These are phyloP conservation scores for Phialophora tarda DNA, from an alignment of 2,329 filamentous ascomycete genomes.

Conservation along the genomic window DNA sequence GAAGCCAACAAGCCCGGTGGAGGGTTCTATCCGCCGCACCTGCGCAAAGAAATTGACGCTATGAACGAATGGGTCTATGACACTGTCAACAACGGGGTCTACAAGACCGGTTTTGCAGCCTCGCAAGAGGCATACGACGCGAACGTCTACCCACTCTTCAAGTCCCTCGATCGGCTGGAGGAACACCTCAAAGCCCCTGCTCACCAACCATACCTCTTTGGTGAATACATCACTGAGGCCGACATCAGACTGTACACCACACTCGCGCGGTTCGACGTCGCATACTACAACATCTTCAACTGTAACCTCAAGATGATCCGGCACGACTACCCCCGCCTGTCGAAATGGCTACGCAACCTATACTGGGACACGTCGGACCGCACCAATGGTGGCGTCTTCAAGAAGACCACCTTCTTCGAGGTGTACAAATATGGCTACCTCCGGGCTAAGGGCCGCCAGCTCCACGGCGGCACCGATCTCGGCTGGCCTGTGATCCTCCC, in stretches of 20 bases:
- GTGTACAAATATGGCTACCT: slow-evolving; percentile 41
- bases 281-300: slow-evolving; percentile 84
- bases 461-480: slow-evolving; percentile 24
- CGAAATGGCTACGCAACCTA: slow-evolving; percentile 54
- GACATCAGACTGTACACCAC: slow-evolving; percentile 75
- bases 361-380: slow-evolving; percentile 54
- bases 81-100: slow-evolving; percentile 62
- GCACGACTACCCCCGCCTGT: slow-evolving; percentile 61
- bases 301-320: slow-evolving; percentile 69
- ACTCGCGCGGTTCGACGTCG: slow-evolving; percentile 69
- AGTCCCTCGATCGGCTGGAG: slow-evolving; percentile 74
- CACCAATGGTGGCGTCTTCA: slow-evolving; percentile 52
- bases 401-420: slow-evolving; percentile 53
- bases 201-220: slow-evolving; percentile 72
- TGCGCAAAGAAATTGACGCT: slow-evolving; percentile 71
- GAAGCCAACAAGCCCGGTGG: slow-evolving; percentile 51
- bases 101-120: slow-evolving; percentile 74
- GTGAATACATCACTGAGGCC: slow-evolving; percentile 74
- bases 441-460: slow-evolving; percentile 30
- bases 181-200: slow-evolving; percentile 61
- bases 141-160: slow-evolving; percentile 72
- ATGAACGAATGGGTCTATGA: slow-evolving; percentile 78
- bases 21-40: slow-evolving; percentile 65
- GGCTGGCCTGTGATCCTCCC: slow-evolving; percentile 33
- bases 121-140: slow-evolving; percentile 77